These are phyloP conservation scores for Fusarium nelsonii DNA, from an alignment of 2,329 filamentous ascomycete species.

Conservation along the genomic window DNA sequence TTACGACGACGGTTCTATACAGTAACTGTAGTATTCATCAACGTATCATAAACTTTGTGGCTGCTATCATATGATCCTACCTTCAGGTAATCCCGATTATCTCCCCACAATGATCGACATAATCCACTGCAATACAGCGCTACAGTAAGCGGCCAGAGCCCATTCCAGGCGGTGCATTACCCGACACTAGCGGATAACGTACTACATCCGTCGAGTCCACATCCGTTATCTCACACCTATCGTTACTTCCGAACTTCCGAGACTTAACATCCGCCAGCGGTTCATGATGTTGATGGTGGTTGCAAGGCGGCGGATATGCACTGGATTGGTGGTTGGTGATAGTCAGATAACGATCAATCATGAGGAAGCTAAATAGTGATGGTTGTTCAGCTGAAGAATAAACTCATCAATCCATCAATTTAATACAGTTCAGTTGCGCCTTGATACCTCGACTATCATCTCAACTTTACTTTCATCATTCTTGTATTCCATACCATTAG, in stretches of 20 bases:
- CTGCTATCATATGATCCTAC: no score
- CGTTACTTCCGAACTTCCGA: constrained; percentile 22
- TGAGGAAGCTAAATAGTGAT: constrained; percentile 39
- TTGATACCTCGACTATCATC: neutral
- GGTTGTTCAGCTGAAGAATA: constrained; percentile 10
- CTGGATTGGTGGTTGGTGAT: neutral
- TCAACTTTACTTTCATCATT: no score
- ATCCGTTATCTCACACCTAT: constrained; percentile 27
- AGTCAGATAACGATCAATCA: neutral
- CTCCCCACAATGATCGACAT: neutral
- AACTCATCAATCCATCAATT: constrained; percentile 1
- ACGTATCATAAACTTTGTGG: no score
- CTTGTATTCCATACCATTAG: neutral
- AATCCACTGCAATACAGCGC: neutral
- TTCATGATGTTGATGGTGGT: constrained; percentile 7
- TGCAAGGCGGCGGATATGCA: constrained; percentile 25
- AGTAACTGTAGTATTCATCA: no score
- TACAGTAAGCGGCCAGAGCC: neutral
- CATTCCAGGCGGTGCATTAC: constrained; percentile 23
- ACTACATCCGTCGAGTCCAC: constrained; percentile 3
- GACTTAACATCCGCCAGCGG: constrained; percentile 18
- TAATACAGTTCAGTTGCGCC: neutral
- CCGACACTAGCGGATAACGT: constrained; percentile 39
- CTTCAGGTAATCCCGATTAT: neutral
- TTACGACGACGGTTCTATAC: no score